phyloP scores from a whole-genome alignment of 169 alveolate species.

The Cryptosporidium tyzzeri region DNA sequence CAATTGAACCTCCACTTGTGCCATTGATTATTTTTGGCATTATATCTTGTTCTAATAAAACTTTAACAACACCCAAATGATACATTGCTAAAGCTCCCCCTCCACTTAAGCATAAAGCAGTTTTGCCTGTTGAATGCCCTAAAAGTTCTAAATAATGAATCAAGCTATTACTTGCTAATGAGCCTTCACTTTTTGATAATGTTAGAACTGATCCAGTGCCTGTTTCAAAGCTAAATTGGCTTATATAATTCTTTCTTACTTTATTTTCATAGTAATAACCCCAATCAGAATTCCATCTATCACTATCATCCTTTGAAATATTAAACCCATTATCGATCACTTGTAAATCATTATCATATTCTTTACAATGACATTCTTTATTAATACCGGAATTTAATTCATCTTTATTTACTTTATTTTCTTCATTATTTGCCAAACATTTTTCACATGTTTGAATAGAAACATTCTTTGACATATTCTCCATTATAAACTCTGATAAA shows the following conservation, averaged over 20 bases:
- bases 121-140: constrained; percentile 79
- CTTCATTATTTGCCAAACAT: constrained; percentile 2
- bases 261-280: background rate
- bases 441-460: constrained; percentile 36
- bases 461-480: background rate
- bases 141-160: constrained; percentile 49
- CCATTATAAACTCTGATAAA: constrained; percentile 8
- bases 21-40: constrained; percentile 84
- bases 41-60: constrained; percentile 78
- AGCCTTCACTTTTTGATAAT: constrained; percentile 45
- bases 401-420: background rate
- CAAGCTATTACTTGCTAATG: constrained; percentile 72
- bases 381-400: background rate
- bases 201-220: constrained; percentile 55
- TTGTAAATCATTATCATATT: background rate
- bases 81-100: constrained; percentile 82
- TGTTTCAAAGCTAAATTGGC: constrained; percentile 16
- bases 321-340: background rate
- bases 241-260: background rate
- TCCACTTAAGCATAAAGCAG: constrained; percentile 82
- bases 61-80: constrained; percentile 81
- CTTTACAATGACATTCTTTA: background rate
- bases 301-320: background rate
- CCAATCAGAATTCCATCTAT: constrained; percentile 10
- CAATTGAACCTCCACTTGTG: constrained; percentile 84